These are phyloP conservation scores for Alternaria sp. DNA, from an alignment of 2,329 filamentous ascomycete species.

Conservation along the genomic window DNA sequence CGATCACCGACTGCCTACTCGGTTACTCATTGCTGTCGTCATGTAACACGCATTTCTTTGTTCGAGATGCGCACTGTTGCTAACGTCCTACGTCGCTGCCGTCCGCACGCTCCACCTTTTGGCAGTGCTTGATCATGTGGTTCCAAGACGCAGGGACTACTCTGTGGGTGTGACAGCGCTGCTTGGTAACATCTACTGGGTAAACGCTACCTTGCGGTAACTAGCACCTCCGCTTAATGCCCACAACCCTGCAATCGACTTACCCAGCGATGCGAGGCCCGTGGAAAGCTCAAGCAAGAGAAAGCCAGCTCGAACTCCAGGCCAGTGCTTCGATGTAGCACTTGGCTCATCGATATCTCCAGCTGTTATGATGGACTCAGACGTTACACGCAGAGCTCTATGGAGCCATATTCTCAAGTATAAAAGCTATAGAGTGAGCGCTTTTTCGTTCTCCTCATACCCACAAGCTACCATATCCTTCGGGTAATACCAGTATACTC, in stretches of 20 bases:
- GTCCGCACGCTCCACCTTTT: background rate
- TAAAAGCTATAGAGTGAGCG: background rate
- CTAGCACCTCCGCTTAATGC: background rate
- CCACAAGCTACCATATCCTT: background rate
- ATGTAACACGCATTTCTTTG: background rate
- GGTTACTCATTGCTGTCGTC: background rate
- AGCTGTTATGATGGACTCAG: background rate
- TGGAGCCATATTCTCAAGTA: background rate
- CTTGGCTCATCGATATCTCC: background rate
- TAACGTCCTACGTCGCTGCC: background rate
- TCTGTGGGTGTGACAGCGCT: background rate
- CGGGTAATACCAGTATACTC: background rate
- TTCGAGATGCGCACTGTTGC: background rate
- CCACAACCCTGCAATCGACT: background rate
- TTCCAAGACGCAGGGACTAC: background rate
- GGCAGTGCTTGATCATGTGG: background rate
- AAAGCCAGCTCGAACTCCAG: background rate
- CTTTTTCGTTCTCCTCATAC: background rate
- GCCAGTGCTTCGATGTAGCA: background rate
- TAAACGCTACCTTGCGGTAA: background rate
- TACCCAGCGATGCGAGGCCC: background rate
- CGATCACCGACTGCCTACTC: fast-evolving
- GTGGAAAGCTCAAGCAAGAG: background rate
- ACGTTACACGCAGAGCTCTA: background rate
- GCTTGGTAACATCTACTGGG: background rate